Evolutionary conservation across 768 basidiomycete species (phyloP).

Genomic region (Steccherinum ochraceum): DNA sequence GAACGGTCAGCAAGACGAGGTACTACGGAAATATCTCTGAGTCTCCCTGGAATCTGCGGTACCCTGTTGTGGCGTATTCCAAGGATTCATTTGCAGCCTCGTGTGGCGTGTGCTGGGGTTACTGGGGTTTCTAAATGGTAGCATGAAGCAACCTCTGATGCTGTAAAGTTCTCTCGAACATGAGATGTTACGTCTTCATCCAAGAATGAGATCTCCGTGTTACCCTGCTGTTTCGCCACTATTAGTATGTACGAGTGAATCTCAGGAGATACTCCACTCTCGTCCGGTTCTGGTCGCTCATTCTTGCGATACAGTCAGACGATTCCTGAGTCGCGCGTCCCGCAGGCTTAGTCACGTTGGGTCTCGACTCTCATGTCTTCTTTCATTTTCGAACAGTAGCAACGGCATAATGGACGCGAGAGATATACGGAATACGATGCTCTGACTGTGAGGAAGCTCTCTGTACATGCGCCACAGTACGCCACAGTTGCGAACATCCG

Average conservation of each 20-base stretch:
- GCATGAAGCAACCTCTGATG: not conserved
- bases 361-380: too few species aligned
- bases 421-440: too few species aligned
- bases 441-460: not conserved
- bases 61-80: not conserved
- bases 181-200: not conserved
- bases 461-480: not conserved
- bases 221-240: not conserved
- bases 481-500: not conserved
- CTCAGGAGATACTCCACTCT: too few species aligned
- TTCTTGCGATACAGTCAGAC: too few species aligned
- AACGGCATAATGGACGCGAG: too few species aligned
- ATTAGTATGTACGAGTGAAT: too few species aligned
- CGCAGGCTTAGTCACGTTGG: not conserved
- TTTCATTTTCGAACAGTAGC: too few species aligned
- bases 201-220: not conserved
- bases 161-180: not conserved
- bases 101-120: not conserved
- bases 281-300: too few species aligned
- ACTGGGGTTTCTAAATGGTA: not conserved
- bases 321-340: not conserved
- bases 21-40: too few species aligned
- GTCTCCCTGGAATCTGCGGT: too few species aligned
- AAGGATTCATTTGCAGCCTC: not conserved
- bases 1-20: not conserved